Conservation (phyloP, 108 stramenopile genomes). For the Skeletonema menzelii region DNA sequence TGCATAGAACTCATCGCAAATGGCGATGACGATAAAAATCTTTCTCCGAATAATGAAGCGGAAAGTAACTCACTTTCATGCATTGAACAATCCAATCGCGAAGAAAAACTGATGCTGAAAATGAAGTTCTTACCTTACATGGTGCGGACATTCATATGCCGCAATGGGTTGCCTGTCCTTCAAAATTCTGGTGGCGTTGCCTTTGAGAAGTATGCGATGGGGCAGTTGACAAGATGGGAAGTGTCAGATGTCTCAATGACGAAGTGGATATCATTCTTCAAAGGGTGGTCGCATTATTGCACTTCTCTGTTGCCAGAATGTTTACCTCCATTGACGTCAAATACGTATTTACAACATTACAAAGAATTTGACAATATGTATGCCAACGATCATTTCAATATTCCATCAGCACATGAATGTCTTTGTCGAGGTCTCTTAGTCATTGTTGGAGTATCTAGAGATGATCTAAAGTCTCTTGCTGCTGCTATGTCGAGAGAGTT, state of each 20-base stretch:
- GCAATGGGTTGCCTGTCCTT: constrained; percentile 67
- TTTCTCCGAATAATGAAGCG: not conserved
- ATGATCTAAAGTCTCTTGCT: constrained; percentile 33
- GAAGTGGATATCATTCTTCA: constrained; percentile 70
- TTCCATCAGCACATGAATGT: not conserved
- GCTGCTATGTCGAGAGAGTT: constrained; percentile 40
- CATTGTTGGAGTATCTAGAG: constrained; percentile 43
- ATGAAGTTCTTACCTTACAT: constrained; percentile 91
- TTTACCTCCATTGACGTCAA: constrained; percentile 45
- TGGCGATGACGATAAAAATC: not conserved
- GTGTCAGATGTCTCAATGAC: constrained; percentile 55
- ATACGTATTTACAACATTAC: constrained; percentile 56
- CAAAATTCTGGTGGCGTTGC: constrained; percentile 40
- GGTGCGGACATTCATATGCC: constrained; percentile 82
- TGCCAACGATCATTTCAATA: constrained; percentile 32
- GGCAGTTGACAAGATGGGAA: constrained; percentile 62
- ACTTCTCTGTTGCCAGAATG: constrained; percentile 21
- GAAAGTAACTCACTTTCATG: not conserved
- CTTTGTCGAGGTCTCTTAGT: constrained; percentile 46
- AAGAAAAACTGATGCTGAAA: constrained; percentile 74
- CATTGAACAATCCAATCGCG: not conserved
- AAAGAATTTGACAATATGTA: constrained; percentile 54
- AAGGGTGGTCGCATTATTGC: constrained; percentile 65
- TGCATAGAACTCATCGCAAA: constrained; percentile 58
- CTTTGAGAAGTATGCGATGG: constrained; percentile 51